phyloP scores from a whole-genome alignment of 1,284 basidiomycete species.

The Moesziomyces globuligerus region DNA sequence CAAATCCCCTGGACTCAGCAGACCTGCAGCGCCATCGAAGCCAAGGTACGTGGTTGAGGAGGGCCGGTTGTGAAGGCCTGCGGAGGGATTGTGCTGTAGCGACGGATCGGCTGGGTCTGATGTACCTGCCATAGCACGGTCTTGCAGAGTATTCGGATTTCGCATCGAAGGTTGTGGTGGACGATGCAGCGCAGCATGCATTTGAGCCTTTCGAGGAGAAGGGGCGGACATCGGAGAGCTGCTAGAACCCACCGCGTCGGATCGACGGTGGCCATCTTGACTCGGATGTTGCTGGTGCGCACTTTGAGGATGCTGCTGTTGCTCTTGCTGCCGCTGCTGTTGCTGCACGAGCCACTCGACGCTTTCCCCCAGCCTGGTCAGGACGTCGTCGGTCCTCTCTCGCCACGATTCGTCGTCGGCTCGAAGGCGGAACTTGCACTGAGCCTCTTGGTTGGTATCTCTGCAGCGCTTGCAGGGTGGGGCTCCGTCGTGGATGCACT shows the following conservation, averaged over 20 bases:
- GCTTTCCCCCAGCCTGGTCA: constrained; percentile 40
- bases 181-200: constrained; percentile 8
- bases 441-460: constrained; percentile 45
- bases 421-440: constrained; percentile 61
- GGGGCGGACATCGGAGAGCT: constrained; percentile 21
- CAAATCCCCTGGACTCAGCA: constrained; percentile 36
- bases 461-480: constrained; percentile 58
- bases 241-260: constrained; percentile 13
- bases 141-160: not conserved
- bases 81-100: constrained; percentile 1
- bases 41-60: constrained; percentile 45
- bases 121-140: constrained; percentile 6
- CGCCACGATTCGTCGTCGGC: constrained; percentile 58
- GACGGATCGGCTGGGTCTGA: constrained; percentile 3
- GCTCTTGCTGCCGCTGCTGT: constrained; percentile 19
- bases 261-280: constrained; percentile 10
- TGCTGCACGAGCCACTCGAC: constrained; percentile 53
- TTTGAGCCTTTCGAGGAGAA: constrained; percentile 24
- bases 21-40: constrained; percentile 42
- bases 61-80: constrained; percentile 14
- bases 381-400: constrained; percentile 55
- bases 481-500: constrained; percentile 56
- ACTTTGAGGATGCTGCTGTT: constrained; percentile 14
- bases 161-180: constrained; percentile 6
- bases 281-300: constrained; percentile 5